Percentiles rank a stretch among this genome's conserved stretches.
Conservation (phyloP, 495 filamentous ascomycete genomes). For the Delitschia confertaspora region DNA sequence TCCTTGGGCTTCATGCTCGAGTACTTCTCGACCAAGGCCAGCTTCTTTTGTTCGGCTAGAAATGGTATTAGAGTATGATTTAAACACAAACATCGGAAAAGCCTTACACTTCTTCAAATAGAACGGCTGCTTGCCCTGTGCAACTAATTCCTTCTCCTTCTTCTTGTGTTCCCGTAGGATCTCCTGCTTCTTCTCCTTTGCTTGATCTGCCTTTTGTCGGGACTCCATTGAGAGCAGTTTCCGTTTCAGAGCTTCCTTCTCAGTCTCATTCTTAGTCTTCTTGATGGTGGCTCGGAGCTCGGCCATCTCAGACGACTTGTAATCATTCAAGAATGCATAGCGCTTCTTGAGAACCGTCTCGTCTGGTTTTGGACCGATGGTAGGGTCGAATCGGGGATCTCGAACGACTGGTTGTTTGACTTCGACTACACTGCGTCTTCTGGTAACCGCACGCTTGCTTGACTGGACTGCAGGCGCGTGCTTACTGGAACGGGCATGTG, state of each 20-base stretch:
- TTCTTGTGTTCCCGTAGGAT: conserved; percentile 63
- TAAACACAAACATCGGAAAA: background rate
- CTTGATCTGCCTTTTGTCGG: conserved; percentile 54
- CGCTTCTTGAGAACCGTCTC: conserved; percentile 51
- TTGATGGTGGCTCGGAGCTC: conserved; percentile 56
- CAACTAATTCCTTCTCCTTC: conserved; percentile 71
- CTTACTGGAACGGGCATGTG: conserved; percentile 56
- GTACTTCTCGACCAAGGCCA: conserved; percentile 68
- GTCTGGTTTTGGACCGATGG: conserved; percentile 42
- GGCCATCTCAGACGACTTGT: conserved; percentile 68
- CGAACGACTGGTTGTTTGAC: conserved; percentile 46
- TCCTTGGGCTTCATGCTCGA: conserved; percentile 71
- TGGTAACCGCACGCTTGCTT: conserved; percentile 71
- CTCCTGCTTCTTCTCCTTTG: conserved; percentile 56
- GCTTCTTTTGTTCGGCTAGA: conserved; percentile 71
- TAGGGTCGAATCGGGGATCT: conserved; percentile 80
- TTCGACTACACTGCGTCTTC: conserved; percentile 61
- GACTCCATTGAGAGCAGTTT: conserved; percentile 47
- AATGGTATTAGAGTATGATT: conserved; percentile 2
- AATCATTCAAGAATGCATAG: conserved; percentile 81
- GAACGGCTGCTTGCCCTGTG: conserved; percentile 81
- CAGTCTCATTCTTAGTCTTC: conserved; percentile 53
- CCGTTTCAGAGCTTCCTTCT: conserved; percentile 57
- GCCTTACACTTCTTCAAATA: conserved; percentile 65
- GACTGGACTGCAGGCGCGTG: conserved; percentile 77